Percentiles rank a stretch among this genome's conserved stretches.
These are phyloP conservation scores for Exsudoporus frostii DNA, from an alignment of 768 basidiomycete genomes.

Conservation along the genomic window DNA sequence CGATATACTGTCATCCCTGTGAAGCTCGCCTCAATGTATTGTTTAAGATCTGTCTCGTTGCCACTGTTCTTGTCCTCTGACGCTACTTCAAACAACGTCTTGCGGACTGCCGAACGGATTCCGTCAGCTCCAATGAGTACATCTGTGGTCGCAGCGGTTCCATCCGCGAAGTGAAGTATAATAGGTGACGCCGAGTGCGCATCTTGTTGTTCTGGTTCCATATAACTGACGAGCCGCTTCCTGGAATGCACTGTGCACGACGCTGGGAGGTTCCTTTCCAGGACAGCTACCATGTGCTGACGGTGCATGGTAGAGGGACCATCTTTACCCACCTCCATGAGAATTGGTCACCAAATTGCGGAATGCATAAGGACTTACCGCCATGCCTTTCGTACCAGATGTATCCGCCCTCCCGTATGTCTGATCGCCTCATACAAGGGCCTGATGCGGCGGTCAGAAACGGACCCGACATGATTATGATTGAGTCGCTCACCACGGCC, in stretches of 20 bases:
- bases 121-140: too few relatives aligned
- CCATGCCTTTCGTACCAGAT: constrained; percentile 23
- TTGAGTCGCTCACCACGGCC: not conserved
- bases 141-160: constrained; percentile 21
- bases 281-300: constrained; percentile 17
- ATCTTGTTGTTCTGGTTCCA: not conserved
- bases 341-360: not conserved
- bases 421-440: constrained; percentile 17
- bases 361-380: constrained; percentile 12
- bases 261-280: constrained; percentile 18
- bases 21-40: constrained; percentile 34
- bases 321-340: constrained; percentile 1
- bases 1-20: constrained; percentile 41
- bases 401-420: constrained; percentile 33
- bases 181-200: constrained; percentile 27
- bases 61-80: not conserved
- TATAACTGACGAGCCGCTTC: constrained; percentile 22
- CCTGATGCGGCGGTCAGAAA: not conserved
- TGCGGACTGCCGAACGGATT: too few relatives aligned
- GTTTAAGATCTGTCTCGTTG: not conserved
- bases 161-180: constrained; percentile 13
- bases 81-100: constrained; percentile 16
- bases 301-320: constrained; percentile 17
- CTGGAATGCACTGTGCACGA: constrained; percentile 17
- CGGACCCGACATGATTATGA: not conserved